Percentiles rank a stretch among this genome's conserved stretches.
These are phyloP conservation scores for Tetradesmus obliquus DNA, from an alignment of 139 green algal genomes.

Conservation along the genomic window DNA sequence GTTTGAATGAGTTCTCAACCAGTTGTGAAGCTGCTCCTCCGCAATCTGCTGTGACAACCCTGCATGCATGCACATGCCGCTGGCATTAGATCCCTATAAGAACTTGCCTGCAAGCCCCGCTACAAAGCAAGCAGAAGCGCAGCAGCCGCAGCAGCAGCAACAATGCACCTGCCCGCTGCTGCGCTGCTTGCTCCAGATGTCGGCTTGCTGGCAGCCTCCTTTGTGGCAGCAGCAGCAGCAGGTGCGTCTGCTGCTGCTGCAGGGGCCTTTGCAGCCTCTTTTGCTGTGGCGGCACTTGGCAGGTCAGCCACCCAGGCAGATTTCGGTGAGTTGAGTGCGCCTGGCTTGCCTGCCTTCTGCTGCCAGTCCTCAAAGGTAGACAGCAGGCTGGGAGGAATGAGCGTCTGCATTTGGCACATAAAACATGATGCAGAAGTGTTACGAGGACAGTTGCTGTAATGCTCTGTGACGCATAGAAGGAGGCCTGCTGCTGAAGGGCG, in stretches of 20 bases:
- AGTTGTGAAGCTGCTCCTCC: no score
- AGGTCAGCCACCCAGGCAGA: neutral
- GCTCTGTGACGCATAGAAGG: no score
- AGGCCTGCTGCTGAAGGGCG: no score
- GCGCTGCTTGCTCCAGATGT: neutral
- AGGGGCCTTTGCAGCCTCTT: neutral
- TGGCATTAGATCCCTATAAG: no score
- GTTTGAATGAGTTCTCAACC: no score
- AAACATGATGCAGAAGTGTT: neutral
- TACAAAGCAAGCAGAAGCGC: neutral
- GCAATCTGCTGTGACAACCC: no score
- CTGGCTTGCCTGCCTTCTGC: neutral
- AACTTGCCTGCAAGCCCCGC: neutral
- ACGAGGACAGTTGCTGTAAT: no score
- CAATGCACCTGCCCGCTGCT: neutral
- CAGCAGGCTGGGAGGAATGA: slow-evolving; percentile 8
- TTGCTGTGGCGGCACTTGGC: neutral
- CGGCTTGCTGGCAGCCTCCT: neutral
- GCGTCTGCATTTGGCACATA: neutral
- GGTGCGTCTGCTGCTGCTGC: neutral
- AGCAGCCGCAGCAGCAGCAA: neutral
- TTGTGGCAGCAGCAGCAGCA: neutral
- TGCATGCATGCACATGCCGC: no score
- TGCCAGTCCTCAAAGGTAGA: slow-evolving; percentile 1
- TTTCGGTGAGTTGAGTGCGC: neutral